phyloP scores from a whole-genome alignment of 352 stramenopile species.

The Pythium insidiosum region DNA sequence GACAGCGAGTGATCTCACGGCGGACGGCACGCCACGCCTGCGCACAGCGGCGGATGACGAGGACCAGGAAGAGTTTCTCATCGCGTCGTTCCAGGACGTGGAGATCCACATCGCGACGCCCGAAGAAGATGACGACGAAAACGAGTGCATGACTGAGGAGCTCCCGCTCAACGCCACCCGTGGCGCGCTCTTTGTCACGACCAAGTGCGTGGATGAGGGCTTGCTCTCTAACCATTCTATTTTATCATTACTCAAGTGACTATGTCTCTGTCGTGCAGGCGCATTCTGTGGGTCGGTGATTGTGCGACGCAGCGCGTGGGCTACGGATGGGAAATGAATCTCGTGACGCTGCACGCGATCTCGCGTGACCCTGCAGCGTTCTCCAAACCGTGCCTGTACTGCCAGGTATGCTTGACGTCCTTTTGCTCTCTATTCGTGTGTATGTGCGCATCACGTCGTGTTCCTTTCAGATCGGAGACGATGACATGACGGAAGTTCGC shows the following conservation, averaged over 20 bases:
- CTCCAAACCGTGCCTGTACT: conserved; percentile 67
- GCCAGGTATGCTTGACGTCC: conserved; percentile 58
- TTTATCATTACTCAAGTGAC: background rate
- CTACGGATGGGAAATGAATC: conserved; percentile 68
- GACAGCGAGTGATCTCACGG: conserved; percentile 28
- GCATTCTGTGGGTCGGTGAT: conserved; percentile 55
- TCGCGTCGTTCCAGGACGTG: conserved; percentile 38
- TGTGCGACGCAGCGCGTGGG: conserved; percentile 26
- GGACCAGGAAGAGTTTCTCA: conserved; percentile 54
- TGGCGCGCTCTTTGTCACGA: conserved; percentile 31
- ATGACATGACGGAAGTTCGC: conserved; percentile 64
- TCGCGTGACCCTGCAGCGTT: conserved; percentile 60
- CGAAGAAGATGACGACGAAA: conserved; percentile 10
- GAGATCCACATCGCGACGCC: conserved; percentile 24
- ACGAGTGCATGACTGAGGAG: conserved; percentile 20
- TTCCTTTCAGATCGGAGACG: conserved; percentile 32
- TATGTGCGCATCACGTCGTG: background rate
- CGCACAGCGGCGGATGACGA: conserved; percentile 25
- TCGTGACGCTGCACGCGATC: conserved; percentile 70
- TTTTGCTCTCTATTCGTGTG: no score
- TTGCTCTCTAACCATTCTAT: background rate
- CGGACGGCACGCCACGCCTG: conserved; percentile 40
- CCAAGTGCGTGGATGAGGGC: conserved; percentile 21
- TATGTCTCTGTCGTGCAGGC: conserved; percentile 27
- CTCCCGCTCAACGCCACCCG: conserved; percentile 17